A percentile compares a stretch with the other conserved stretches of the same genome.
Conservation (phyloP, 2,329 filamentous ascomycete species). For the Aureobasidium subglaciale region DNA sequence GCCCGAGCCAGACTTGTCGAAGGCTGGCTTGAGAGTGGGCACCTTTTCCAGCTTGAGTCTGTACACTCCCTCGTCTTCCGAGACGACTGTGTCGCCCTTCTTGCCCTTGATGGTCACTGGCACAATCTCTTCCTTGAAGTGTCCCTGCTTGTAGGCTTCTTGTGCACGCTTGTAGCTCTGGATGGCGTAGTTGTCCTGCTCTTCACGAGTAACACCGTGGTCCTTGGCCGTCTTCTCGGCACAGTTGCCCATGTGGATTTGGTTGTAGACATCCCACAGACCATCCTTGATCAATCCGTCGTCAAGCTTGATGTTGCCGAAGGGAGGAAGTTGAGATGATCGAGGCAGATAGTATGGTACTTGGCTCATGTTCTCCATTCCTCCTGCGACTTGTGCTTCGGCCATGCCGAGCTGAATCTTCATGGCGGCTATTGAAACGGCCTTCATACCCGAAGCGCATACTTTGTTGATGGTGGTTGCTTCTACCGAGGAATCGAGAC, state of each 20-base stretch:
- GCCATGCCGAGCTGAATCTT: slow-evolving; percentile 89
- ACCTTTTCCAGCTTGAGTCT: slow-evolving; percentile 85
- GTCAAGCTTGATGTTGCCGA: slow-evolving; percentile 80
- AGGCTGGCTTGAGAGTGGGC: slow-evolving; percentile 80
- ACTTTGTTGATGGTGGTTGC: slow-evolving; percentile 96
- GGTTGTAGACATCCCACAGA: slow-evolving; percentile 90
- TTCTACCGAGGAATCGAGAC: slow-evolving; percentile 53
- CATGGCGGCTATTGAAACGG: slow-evolving; percentile 81
- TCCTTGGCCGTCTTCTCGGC: slow-evolving; percentile 93
- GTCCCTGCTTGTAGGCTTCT: slow-evolving; percentile 73
- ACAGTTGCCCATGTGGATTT: slow-evolving; percentile 97
- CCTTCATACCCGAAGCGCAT: slow-evolving; percentile 90
- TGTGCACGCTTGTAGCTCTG: slow-evolving; percentile 84
- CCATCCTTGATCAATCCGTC: slow-evolving; percentile 94
- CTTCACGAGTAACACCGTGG: slow-evolving; percentile 68
- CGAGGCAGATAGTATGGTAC: slow-evolving; percentile 87
- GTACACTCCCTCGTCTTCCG: slow-evolving; percentile 81
- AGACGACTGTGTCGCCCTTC: slow-evolving; percentile 75
- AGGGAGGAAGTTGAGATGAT: slow-evolving; percentile 72
- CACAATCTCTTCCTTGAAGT: slow-evolving; percentile 83
- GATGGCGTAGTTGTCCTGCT: slow-evolving; percentile 88
- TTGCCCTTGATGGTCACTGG: slow-evolving; percentile 77
- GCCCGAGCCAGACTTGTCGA: slow-evolving; percentile 75
- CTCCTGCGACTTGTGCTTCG: slow-evolving; percentile 83
- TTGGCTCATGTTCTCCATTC: slow-evolving; percentile 96